Evolutionary conservation across 1,284 basidiomycete genomes (phyloP).

Genomic region (Cutaneotrichosporon cutaneum): DNA sequence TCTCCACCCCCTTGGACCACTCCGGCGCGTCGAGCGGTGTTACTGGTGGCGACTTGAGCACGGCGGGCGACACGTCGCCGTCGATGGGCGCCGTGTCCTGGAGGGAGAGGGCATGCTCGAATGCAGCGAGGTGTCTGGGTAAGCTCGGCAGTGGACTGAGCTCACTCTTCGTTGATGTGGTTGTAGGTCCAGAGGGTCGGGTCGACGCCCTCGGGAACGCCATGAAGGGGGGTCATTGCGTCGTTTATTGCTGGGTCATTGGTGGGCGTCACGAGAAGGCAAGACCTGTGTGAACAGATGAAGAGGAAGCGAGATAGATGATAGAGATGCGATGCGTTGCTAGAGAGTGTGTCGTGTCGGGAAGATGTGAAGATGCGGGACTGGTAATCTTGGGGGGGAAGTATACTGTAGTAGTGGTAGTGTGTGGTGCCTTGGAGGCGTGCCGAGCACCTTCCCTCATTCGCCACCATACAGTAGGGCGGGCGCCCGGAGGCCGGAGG

Average conservation of each 20-base stretch:
- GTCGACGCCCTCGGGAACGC: constrained; percentile 21
- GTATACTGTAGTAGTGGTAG: background rate
- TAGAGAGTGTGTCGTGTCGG: background rate
- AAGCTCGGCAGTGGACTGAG: background rate
- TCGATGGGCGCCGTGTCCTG: constrained; percentile 36
- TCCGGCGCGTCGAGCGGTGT: constrained; percentile 14
- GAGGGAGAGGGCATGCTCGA: constrained; percentile 46
- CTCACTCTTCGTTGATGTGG: constrained; percentile 70
- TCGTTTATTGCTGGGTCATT: background rate
- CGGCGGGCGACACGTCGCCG: constrained; percentile 37
- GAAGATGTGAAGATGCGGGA: background rate
- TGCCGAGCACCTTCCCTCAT: no score
- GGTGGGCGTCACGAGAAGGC: background rate
- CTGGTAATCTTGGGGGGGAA: background rate
- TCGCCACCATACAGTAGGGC: no score
- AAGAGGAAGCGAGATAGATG: background rate
- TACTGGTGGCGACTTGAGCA: constrained; percentile 33
- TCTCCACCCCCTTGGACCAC: constrained; percentile 56
- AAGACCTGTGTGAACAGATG: background rate
- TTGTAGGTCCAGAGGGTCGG: constrained; percentile 54
- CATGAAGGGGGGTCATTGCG: background rate
- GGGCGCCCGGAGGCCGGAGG: no score
- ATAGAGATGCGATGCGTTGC: background rate
- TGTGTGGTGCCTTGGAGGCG: background rate
- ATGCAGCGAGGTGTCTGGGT: constrained; percentile 47